A percentile compares a stretch with the other conserved stretches of the same genome.
phyloP scores from a whole-genome alignment of 2,329 filamentous ascomycete species.

The Lasiodiplodia hormozganensis region DNA sequence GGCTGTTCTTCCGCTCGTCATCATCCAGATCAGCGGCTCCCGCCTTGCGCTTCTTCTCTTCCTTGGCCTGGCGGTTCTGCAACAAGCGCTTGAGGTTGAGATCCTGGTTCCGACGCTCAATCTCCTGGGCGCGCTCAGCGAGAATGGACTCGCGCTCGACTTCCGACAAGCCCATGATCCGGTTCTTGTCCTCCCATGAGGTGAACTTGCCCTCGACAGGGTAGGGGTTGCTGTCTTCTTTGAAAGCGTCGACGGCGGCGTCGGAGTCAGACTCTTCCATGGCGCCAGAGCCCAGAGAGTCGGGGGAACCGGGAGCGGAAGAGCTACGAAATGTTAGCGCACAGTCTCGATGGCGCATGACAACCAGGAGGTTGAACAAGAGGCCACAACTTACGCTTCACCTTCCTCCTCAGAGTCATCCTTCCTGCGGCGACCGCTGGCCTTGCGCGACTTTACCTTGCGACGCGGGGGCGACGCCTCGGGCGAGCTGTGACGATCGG shows the following conservation, averaged over 20 bases:
- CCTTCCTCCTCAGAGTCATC: conserved; percentile 69
- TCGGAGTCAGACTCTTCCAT: conserved; percentile 81
- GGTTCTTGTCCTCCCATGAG: conserved; percentile 58
- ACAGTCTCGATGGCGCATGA: background rate
- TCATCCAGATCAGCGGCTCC: conserved; percentile 81
- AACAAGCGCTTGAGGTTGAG: conserved; percentile 67
- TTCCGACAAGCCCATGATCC: conserved; percentile 87
- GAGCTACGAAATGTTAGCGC: conserved; percentile 59
- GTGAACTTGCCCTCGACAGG: conserved; percentile 85
- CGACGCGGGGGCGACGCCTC: conserved; percentile 56
- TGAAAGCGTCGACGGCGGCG: conserved; percentile 53
- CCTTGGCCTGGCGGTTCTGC: conserved; percentile 71
- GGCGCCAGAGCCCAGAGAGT: conserved; percentile 79
- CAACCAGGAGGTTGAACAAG: background rate
- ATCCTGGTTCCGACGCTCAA: conserved; percentile 83
- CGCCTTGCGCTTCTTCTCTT: conserved; percentile 76
- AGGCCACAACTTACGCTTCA: conserved; percentile 72
- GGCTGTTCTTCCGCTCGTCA: conserved; percentile 70
- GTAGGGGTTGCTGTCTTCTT: conserved; percentile 71
- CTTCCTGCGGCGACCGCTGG: conserved; percentile 47
- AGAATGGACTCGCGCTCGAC: conserved; percentile 90
- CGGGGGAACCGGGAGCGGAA: conserved; percentile 69
- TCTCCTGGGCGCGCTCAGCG: conserved; percentile 83
- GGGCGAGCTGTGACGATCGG: conserved; percentile 37
- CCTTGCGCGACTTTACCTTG: conserved; percentile 58